Base-by-base conservation (phyloP, 306 rosid species). In the Heteromeles arbutifolia region DNA sequence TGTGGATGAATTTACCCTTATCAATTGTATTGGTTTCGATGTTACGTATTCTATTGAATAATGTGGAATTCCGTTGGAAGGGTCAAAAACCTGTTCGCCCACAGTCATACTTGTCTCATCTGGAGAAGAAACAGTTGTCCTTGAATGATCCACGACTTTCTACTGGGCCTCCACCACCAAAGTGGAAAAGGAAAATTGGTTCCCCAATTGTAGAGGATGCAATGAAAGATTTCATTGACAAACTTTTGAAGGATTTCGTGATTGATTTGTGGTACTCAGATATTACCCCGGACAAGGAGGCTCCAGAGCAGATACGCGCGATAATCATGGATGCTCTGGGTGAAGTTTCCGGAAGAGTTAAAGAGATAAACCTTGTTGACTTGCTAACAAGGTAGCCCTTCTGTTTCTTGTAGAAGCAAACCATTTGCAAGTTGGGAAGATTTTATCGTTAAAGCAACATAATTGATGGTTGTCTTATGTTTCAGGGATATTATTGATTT, bases 1-100 rank as follows among this genome's bases (percentile, higher is more conserved):
- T 90, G 96, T 92, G 96, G 98, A 87, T 92, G 97, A 96, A 96
- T 82, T 48, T 92, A 24, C 99, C 99, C 3, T 79, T 89, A 80
- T 79, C 99, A 18, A 79, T 96, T 84, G 83, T 96, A 50, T 79
- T 96, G 41, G 92, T 88, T 74, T 86, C 77, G 70, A 92, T 83
- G n/a, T 28, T 96, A 61, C 93, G 93, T 9, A 74, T 89, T 83
- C 80, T 96, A 65, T 77, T 92, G 43, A 89, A 82, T 50, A 88
- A 85, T 26, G 88, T 90, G 78, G 98, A 96, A 48, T 92, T 96
- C 74, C 87, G 77, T 13, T 84, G 93, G 92, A 96, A 96, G 89
- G 88, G 79, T 85, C 59, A 31, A 6, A 82, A 37, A 74, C 61
- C 77, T 53, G 87, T 89, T 86, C 76, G 73, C 72, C 72, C 74